Evolutionary conservation across 495 filamentous ascomycete genomes (phyloP).

Genomic region (Penicillium coffeae): DNA sequence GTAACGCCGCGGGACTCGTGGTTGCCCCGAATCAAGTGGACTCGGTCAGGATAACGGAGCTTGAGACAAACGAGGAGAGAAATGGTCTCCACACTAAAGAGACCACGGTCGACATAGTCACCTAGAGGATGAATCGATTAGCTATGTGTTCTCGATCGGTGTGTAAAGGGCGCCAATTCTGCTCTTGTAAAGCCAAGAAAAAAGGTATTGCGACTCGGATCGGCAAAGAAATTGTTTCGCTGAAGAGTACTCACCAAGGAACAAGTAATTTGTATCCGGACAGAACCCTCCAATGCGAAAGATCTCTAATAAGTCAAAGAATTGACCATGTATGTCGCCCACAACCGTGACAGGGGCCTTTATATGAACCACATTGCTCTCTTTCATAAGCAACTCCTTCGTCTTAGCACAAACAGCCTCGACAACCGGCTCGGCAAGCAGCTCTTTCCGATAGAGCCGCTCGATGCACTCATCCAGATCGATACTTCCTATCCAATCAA

Average conservation of each 20-base stretch:
- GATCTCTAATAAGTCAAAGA: slow-evolving; percentile 97
- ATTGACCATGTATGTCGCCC: slow-evolving; percentile 97
- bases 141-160: background rate
- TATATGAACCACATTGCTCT: slow-evolving; percentile 99
- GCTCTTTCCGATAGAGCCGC: slow-evolving; percentile 90
- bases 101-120: slow-evolving; percentile 95
- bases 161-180: background rate
- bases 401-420: slow-evolving; percentile 99
- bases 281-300: slow-evolving; percentile 97
- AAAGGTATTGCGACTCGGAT: too few species aligned
- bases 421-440: slow-evolving; percentile 94
- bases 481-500: slow-evolving; percentile 66
- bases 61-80: slow-evolving; percentile 94
- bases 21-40: slow-evolving; percentile 92
- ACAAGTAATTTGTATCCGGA: slow-evolving; percentile 96
- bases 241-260: slow-evolving; percentile 84
- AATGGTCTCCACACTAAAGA: slow-evolving; percentile 97
- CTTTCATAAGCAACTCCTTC: slow-evolving; percentile 97
- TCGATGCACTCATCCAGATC: slow-evolving; percentile 98
- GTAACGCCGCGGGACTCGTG: slow-evolving; percentile 97
- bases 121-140: slow-evolving; percentile 44
- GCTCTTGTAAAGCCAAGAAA: too few species aligned
- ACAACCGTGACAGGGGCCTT: slow-evolving; percentile 96
- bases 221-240: too few species aligned
- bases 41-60: slow-evolving; percentile 84